Evolutionary conservation across 352 stramenopile species (phyloP), one percentile per base, ranked within the genome.

Genomic region (Pythium phragmiticola): DNA sequence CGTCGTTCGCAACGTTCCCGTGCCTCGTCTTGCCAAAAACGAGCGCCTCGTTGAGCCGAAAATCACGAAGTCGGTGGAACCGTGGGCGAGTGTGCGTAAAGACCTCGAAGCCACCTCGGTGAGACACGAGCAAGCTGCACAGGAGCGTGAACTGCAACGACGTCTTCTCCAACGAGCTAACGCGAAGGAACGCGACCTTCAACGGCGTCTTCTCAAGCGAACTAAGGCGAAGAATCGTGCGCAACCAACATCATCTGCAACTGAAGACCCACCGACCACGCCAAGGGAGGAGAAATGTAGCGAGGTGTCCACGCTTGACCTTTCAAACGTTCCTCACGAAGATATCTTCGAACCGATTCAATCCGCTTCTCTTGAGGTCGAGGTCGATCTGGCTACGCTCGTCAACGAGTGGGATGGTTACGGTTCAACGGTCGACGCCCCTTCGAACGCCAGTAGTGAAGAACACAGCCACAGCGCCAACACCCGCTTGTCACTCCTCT

Each of bases 1-100:
- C 39, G 73, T 79, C 19, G 28, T 84, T 17, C 49, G 43, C 17
- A 74, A 77, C 3, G 72, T 89, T 14, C 84, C 84, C 0, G 76
- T 62, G 0, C 78, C 82, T 9, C 72, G 59, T 19, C 60, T 92
- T 16, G 71, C 70, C 3, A 82, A 67, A 47, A 78, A 73, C 19
- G 16, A 52, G 3, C 67, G 30, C 14, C 62, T 87, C n/a, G 58
- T 70, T 12, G 65, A 77, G 6, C 66, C 45, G 57, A 73, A 23
- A 53, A 19, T 7, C 7, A 43, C 4, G 60, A 62, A 50, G 17
- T 9, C 26, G 9, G 52, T 62, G 33, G 51, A 57, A 11, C 53
- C 60, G 45, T 67, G 60, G 60, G 45, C 33, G 17, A 30, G 2
- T 9, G 14, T 62, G 16, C 21, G 48, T 1, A 39, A 62, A 34